Conservation (phyloP, 345 rosid species). For the Populus nigra region DNA sequence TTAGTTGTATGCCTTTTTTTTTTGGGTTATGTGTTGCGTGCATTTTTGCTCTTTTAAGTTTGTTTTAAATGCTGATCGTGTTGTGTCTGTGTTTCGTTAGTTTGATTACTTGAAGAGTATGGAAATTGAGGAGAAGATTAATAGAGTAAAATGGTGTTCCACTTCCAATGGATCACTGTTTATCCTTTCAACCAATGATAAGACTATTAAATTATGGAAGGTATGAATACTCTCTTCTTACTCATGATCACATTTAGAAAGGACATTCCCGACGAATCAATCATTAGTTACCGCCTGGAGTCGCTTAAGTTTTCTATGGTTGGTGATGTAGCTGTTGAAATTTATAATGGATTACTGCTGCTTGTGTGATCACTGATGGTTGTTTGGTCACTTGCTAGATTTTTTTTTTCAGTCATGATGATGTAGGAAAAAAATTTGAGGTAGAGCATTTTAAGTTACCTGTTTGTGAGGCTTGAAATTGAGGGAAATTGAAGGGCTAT, state of each 20-base stretch:
- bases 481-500: neutral
- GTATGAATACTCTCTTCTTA: conserved; percentile 18
- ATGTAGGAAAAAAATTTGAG: no score
- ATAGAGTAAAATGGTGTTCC: conserved; percentile 54
- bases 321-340: neutral
- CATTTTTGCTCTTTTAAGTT: neutral
- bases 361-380: no score
- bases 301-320: neutral
- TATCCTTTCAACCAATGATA: conserved; percentile 64
- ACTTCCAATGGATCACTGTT: conserved; percentile 43
- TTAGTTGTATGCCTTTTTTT: neutral
- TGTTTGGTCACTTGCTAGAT: no score
- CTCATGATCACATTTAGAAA: no score
- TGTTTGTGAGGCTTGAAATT: neutral
- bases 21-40: neutral
- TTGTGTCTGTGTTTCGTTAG: conserved; percentile 24
- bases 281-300: neutral
- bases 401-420: no score
- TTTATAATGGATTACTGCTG: no score
- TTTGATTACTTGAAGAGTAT: conserved; percentile 68
- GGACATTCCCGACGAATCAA: no score
- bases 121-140: conserved; percentile 74
- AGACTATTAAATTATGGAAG: conserved; percentile 75
- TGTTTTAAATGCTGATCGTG: conserved; percentile 3
- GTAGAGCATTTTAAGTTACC: no score